Conservation (phyloP, 768 basidiomycete species). For the Xanthoconium purpureum region DNA sequence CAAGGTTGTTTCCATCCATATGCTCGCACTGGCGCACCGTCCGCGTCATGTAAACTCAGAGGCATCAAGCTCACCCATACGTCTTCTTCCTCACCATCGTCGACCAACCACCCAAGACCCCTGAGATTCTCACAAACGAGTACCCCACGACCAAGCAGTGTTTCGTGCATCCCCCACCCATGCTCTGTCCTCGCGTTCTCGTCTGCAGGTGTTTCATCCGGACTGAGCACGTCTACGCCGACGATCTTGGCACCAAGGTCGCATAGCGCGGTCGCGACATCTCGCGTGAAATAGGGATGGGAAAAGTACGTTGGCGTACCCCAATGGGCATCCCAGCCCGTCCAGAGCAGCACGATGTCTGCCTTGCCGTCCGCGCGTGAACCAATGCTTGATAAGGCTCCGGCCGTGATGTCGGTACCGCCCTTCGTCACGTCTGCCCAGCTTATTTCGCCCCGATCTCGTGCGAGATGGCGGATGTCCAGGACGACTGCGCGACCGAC, state of each 20-base stretch:
- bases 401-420: background rate
- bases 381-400: constrained; percentile 17
- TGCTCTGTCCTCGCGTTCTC: constrained; percentile 9
- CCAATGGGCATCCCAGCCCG: constrained; percentile 67
- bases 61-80: constrained; percentile 57
- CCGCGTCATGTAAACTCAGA: constrained; percentile 52
- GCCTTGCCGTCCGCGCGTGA: constrained; percentile 25
- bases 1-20: constrained; percentile 45
- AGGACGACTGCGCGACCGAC: constrained; percentile 54
- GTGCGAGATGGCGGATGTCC: constrained; percentile 46
- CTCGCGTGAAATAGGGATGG: constrained; percentile 62
- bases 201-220: constrained; percentile 52
- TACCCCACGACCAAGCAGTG: constrained; percentile 56
- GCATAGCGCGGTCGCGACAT: constrained; percentile 49
- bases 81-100: constrained; percentile 14
- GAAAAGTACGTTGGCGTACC: constrained; percentile 46
- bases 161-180: constrained; percentile 54
- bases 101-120: constrained; percentile 44
- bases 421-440: constrained; percentile 40
- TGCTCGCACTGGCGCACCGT: constrained; percentile 72
- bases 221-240: constrained; percentile 63
- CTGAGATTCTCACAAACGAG: constrained; percentile 72
- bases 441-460: constrained; percentile 45
- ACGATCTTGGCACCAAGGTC: constrained; percentile 53
- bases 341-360: constrained; percentile 54